phyloP scores from a whole-genome alignment of 1,139 yeast species.

The Lodderomyces elongisporus region DNA sequence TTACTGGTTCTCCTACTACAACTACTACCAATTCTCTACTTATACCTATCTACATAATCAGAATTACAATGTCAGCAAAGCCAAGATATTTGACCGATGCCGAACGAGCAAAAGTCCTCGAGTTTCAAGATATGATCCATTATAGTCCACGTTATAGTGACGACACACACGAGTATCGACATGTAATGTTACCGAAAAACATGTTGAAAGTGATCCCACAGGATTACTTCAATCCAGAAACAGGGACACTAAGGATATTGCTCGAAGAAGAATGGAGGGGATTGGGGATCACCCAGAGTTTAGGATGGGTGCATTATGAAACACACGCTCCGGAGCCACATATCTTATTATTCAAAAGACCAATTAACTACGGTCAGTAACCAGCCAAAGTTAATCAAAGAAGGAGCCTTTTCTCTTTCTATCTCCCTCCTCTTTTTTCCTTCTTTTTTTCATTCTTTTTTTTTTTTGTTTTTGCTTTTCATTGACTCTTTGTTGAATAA shows the following conservation, averaged over 20 bases:
- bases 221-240: constrained; percentile 91
- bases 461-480: too few relatives aligned
- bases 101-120: constrained; percentile 82
- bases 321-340: constrained; percentile 99
- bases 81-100: constrained; percentile 73
- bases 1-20: too few relatives aligned
- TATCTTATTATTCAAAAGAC: constrained; percentile 79
- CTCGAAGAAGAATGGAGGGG: constrained; percentile 99
- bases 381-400: too few relatives aligned
- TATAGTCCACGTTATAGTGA: constrained; percentile 91
- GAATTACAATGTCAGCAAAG: constrained; percentile 18
- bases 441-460: too few relatives aligned
- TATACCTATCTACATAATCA: not conserved
- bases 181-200: constrained; percentile 93
- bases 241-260: constrained; percentile 87
- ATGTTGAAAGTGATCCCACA: constrained; percentile 95
- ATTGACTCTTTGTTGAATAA: not conserved
- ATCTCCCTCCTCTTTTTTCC: too few relatives aligned
- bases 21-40: too few relatives aligned
- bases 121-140: constrained; percentile 91
- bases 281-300: constrained; percentile 91
- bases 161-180: constrained; percentile 82
- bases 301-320: constrained; percentile 98
- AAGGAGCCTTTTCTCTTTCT: too few relatives aligned
- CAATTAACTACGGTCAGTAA: constrained; percentile 32